Evolutionary conservation across 2,329 filamentous ascomycete species (phyloP), one percentile per base, ranked within the genome.

Genomic region (Aspergillus hortae): DNA sequence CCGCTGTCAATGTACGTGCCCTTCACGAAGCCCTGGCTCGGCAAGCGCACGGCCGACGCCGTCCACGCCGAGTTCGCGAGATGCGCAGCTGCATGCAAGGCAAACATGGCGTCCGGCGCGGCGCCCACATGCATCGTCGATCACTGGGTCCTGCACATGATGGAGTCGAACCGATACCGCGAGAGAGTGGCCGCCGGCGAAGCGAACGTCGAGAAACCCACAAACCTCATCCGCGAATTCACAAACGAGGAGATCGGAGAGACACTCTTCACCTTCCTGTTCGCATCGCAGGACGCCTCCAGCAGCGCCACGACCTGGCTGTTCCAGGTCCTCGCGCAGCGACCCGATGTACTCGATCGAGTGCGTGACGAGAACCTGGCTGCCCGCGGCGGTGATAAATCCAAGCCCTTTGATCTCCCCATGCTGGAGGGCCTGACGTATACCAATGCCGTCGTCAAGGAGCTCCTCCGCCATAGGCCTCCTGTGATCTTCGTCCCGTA

Each of bases 1-100:
- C 90, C 91, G 53, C 42, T 67, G 12, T 64, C 65, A 51, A 87
- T 95, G 73, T 95, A 95, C 67, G 74, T 95, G 43, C 90, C 90
- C 25, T 95, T 83, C 76, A 95, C 90, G 67, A 91, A 89, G 76
- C 88, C 89, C 4, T 96, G 89, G 89, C 89, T 90, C 63, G 91
- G 90, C 61, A 94, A 95, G 79, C 90, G 89, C 73, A 88, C 88
- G 17, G 85, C 90, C 47, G 88, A 92, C 65, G 88, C 92, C 80
- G 89, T 94, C 17, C 80, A 95, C 56, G 80, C 79, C 52, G 89
- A 92, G 69, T 95, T 96, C 65, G 77, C 87, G 64, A 89, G 87
- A 73, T 95, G 90, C 63, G 89, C 90, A 25, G 88, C 89, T 56
- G 92, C 92, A 77, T 87, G 87, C 74, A 94, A 91, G 77, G 85